Base-by-base conservation (phyloP, 371 early-diverging fungal genomes). In the Mortierella sp. region DNA sequence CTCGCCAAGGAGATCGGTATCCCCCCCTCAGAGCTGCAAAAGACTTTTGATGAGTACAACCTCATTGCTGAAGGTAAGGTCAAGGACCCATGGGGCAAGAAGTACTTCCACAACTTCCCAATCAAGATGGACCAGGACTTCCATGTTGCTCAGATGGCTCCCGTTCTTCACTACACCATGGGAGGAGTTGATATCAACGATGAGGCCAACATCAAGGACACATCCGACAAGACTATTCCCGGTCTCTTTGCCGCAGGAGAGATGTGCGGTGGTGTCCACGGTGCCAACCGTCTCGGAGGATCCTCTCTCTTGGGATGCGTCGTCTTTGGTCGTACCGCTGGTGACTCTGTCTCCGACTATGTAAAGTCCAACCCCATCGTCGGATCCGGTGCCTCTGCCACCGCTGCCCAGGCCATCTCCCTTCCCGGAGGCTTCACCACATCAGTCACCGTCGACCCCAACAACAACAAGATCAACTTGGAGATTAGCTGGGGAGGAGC, bases 161-260 rank as follows among this genome's bases (percentile, higher is more conserved):
- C 97, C 28, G 95, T 96, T 40, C 91, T 97, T 58, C 98, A 98
- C 86, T 98, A 96, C 75, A 96, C 98, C 30, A 97, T 97, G 98
- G 98, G 98, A 87, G 98, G 98, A 85, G 90, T 97, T 67, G 94
- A 95, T 75, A 96, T 97, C 78, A 94, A 94, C 66, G 93, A 93
- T 43, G 83, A 90, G 22, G 88, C 96, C 58, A 90, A 89, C 70
- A 94, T 97, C 70, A 89, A 95, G 77, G 84, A 83, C 49, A 73
- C 83, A 37, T 68, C 87, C n/a, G 88, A 88, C 61, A 62, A 75
- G 49, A 85, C 90, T 39, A 92, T 96, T 40, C 89, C 91, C n/a
- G 97, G 98, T 77, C 88, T 98, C 64, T 95, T 93, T 75, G 98
- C 95, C 40, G 94, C 96, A 66, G 97, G 97, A 76, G 97, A 97